These are phyloP conservation scores for Schizonepeta tenuifolia DNA, from an alignment of 257 asterid species.

Conservation along the genomic window DNA sequence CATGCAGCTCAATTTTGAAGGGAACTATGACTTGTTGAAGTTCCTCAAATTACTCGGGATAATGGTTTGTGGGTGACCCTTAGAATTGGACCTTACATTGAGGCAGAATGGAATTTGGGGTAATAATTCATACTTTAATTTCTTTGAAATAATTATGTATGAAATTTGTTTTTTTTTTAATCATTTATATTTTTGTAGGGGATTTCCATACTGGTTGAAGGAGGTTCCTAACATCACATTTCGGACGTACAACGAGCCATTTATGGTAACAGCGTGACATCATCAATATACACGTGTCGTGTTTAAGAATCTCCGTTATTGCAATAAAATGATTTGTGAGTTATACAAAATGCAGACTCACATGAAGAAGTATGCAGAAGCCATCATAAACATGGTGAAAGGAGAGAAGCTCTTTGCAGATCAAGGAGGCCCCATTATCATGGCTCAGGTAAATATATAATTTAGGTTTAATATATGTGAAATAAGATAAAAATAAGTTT, in stretches of 20 bases:
- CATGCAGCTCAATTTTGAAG: constrained; percentile 67
- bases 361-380: constrained; percentile 69
- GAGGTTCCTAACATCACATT: constrained; percentile 73
- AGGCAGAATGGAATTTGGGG: constrained; percentile 98
- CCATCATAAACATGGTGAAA: constrained; percentile 57
- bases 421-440: constrained; percentile 95
- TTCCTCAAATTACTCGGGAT: constrained; percentile 68
- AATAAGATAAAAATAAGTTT: too few relatives aligned
- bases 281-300: neutral
- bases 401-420: constrained; percentile 78
- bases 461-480: too few relatives aligned
- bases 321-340: neutral
- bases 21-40: constrained; percentile 66
- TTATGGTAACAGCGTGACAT: constrained; percentile 48
- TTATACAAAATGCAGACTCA: constrained; percentile 52
- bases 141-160: neutral
- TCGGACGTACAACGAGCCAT: constrained; percentile 86
- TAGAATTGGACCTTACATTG: constrained; percentile 89
- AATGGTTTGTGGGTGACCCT: constrained; percentile 82
- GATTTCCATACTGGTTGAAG: constrained; percentile 90
- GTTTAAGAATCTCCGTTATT: neutral
- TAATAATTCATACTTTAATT: constrained; percentile 4
- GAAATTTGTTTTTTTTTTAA: too few relatives aligned
- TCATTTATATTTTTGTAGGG: constrained; percentile 44
- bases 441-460: constrained; percentile 73